Evolutionary conservation across 148 eudicot genomes (phyloP).

Genomic region (Vaccinium corymbosum): DNA sequence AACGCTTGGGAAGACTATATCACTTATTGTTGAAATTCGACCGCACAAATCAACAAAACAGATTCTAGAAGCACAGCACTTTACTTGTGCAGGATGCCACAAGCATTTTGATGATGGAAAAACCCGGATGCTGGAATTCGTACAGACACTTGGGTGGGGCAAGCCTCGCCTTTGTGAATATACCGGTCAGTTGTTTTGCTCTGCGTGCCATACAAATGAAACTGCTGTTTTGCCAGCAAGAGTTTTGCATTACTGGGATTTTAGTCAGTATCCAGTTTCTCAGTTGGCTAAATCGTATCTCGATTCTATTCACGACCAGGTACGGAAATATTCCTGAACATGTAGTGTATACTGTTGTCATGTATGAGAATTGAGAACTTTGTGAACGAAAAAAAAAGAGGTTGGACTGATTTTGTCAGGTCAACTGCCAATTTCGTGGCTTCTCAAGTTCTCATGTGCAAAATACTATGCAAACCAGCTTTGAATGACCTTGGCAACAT

Average conservation of each 20-base stretch:
- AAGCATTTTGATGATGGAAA: constrained; percentile 72
- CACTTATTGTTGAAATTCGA: constrained; percentile 62
- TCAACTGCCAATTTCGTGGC: neutral
- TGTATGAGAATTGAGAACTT: neutral
- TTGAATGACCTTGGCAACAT: neutral
- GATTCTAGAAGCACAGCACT: constrained; percentile 74
- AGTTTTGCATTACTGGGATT: constrained; percentile 96
- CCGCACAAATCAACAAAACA: constrained; percentile 66
- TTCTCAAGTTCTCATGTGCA: neutral
- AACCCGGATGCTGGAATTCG: constrained; percentile 69
- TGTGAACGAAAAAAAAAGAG: neutral
- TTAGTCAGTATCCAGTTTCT: constrained; percentile 74
- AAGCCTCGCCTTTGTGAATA: constrained; percentile 94
- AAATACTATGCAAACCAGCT: neutral
- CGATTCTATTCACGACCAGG: constrained; percentile 81
- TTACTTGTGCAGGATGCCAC: constrained; percentile 90
- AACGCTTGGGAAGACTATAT: constrained; percentile 67
- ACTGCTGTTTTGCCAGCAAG: constrained; percentile 82
- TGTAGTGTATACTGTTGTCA: neutral
- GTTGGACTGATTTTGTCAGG: neutral
- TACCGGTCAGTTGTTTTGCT: constrained; percentile 85
- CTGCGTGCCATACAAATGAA: constrained; percentile 85
- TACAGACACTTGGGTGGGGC: constrained; percentile 82
- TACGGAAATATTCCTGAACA: constrained; percentile 19
- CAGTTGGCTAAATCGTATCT: constrained; percentile 88